Evolutionary conservation across 306 rosid species (phyloP).

Genomic region (Myrica gale): DNA sequence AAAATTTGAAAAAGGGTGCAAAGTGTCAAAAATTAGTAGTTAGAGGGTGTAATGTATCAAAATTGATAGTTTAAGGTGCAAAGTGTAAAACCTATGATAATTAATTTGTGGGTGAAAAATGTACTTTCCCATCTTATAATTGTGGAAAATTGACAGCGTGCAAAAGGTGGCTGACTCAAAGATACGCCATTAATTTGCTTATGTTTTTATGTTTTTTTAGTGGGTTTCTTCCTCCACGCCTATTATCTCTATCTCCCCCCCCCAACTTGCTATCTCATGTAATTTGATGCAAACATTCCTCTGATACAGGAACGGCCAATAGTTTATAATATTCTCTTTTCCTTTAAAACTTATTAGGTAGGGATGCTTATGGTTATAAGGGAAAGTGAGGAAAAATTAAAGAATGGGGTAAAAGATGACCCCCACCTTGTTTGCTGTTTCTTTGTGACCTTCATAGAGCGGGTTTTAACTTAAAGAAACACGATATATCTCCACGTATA

Average conservation of each 20-base stretch:
- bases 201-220: too few relatives aligned
- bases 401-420: too few relatives aligned
- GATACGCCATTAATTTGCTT: conserved; percentile 31
- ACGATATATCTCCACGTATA: conserved; percentile 14
- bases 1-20: too few relatives aligned
- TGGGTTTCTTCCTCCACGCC: not conserved
- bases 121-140: conserved; percentile 40
- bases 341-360: not conserved
- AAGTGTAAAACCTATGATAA: too few relatives aligned
- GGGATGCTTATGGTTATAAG: too few relatives aligned
- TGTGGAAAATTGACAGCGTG: conserved; percentile 67
- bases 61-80: too few relatives aligned
- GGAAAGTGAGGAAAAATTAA: too few relatives aligned
- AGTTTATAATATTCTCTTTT: too few relatives aligned
- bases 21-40: too few relatives aligned
- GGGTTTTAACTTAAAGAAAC: not conserved
- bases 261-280: not conserved
- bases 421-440: not conserved
- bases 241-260: not conserved
- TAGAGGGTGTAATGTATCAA: too few relatives aligned
- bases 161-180: conserved; percentile 37
- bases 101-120: too few relatives aligned
- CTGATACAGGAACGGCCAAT: not conserved
- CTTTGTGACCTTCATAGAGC: not conserved
- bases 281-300: conserved; percentile 1